These are phyloP conservation scores for Blastobotrys peoriensis DNA, from an alignment of 805 yeast genomes.

Conservation along the genomic window DNA sequence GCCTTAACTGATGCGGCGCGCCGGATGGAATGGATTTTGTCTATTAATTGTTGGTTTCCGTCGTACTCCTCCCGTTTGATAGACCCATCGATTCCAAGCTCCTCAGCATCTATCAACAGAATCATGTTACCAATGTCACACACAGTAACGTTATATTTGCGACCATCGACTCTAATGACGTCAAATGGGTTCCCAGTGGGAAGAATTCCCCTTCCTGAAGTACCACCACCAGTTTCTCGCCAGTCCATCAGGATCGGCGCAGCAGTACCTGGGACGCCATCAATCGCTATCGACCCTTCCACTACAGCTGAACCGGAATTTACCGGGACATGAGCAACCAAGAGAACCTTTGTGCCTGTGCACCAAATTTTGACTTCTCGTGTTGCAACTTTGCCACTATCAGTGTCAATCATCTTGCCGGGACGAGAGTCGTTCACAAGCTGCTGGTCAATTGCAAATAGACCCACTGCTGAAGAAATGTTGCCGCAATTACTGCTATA, in stretches of 20 bases:
- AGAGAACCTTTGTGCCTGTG: constrained; percentile 1
- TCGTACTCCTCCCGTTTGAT: background rate
- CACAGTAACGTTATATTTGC: background rate
- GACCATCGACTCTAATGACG: constrained; percentile 1
- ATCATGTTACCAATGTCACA: constrained; percentile 9
- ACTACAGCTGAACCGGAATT: background rate
- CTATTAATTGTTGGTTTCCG: background rate
- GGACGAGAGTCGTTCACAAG: constrained; percentile 3
- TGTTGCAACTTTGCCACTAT: no score
- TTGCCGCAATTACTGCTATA: constrained; percentile 13
- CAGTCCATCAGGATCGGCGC: constrained; percentile 5
- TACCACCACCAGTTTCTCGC: no score
- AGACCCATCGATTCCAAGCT: background rate
- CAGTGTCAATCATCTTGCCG: no score
- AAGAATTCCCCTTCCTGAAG: no score
- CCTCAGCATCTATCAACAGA: constrained; percentile 5
- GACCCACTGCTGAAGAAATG: constrained; percentile 14
- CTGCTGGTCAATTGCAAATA: constrained; percentile 14
- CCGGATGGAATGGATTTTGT: constrained; percentile 2
- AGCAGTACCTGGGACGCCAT: constrained; percentile 6
- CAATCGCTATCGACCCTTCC: constrained; percentile 4
- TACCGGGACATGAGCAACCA: constrained; percentile 3
- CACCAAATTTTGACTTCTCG: constrained; percentile 7
- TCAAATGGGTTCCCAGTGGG: constrained; percentile 10
- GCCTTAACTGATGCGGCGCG: constrained; percentile 4